Evolutionary conservation across 2,329 filamentous ascomycete species (phyloP).

Genomic region (Davidsoniella virescens): DNA sequence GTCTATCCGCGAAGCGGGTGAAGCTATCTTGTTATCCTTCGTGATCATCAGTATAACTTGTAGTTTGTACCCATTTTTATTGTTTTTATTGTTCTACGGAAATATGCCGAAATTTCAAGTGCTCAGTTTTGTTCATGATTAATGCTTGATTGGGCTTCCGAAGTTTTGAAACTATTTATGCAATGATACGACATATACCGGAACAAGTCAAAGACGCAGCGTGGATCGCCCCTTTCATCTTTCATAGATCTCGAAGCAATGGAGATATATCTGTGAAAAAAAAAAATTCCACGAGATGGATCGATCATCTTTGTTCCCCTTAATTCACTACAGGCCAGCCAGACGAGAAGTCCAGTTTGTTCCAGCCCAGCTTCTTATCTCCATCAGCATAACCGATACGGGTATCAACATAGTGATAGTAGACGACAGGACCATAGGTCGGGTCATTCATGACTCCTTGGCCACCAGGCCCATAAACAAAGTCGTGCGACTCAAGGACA

Average conservation of each 20-base stretch:
- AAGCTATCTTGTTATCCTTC: no score
- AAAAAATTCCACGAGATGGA: not conserved
- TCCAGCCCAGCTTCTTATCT: constrained; percentile 36
- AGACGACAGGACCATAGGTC: constrained; percentile 27
- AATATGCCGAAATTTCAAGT: no score
- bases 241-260: not conserved
- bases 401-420: constrained; percentile 25
- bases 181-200: no score
- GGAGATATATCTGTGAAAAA: not conserved
- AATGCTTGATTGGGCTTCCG: no score
- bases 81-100: no score
- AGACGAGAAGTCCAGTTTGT: constrained; percentile 30
- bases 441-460: constrained; percentile 28
- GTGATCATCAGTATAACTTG: no score
- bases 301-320: not conserved
- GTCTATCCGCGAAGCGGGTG: no score
- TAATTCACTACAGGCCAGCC: constrained; percentile 29
- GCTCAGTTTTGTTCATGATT: no score
- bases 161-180: no score
- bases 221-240: no score
- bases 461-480: constrained; percentile 48
- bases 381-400: constrained; percentile 18
- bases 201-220: no score
- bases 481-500: constrained; percentile 42
- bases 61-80: no score